Percentiles rank a stretch among this genome's conserved stretches.
Evolutionary conservation across 2,329 filamentous ascomycete species (phyloP).

Genomic region (Coniochaeta hoffmannii): DNA sequence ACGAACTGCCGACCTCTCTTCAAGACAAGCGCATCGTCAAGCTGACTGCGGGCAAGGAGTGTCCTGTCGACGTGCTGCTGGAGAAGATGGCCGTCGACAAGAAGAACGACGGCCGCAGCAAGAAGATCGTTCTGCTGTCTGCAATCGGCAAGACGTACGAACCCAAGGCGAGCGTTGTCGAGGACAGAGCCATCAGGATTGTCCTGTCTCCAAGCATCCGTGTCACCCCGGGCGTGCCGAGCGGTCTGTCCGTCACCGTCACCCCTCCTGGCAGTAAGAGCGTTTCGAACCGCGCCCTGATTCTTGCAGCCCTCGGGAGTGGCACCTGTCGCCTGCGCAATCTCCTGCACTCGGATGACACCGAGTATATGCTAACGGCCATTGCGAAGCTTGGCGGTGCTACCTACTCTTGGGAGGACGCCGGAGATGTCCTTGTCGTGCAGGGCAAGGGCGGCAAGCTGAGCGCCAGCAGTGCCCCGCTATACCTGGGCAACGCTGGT

Average conservation of each 20-base stretch:
- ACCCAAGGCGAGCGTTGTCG: conserved; percentile 80
- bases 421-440: conserved; percentile 84
- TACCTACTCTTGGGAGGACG: conserved; percentile 87
- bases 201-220: conserved; percentile 73
- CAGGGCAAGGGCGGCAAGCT: conserved; percentile 85
- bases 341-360: conserved; percentile 91
- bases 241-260: conserved; percentile 61
- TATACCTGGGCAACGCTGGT: conserved; percentile 94
- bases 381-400: conserved; percentile 77
- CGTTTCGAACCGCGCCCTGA: conserved; percentile 88
- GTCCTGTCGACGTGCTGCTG: conserved; percentile 77
- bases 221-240: conserved; percentile 65
- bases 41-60: conserved; percentile 78
- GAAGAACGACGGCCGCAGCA: conserved; percentile 92
- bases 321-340: conserved; percentile 87
- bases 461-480: conserved; percentile 62
- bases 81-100: conserved; percentile 97
- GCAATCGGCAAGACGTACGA: conserved; percentile 86
- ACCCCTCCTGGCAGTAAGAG: conserved; percentile 94
- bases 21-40: conserved; percentile 76
- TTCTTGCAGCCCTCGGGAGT: conserved; percentile 84
- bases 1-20: conserved; percentile 79
- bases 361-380: conserved; percentile 95
- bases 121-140: conserved; percentile 90
- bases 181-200: conserved; percentile 74